These are phyloP conservation scores for Pseudogymnoascus sp. DNA, from an alignment of 2,329 filamentous ascomycete species.

Conservation along the genomic window DNA sequence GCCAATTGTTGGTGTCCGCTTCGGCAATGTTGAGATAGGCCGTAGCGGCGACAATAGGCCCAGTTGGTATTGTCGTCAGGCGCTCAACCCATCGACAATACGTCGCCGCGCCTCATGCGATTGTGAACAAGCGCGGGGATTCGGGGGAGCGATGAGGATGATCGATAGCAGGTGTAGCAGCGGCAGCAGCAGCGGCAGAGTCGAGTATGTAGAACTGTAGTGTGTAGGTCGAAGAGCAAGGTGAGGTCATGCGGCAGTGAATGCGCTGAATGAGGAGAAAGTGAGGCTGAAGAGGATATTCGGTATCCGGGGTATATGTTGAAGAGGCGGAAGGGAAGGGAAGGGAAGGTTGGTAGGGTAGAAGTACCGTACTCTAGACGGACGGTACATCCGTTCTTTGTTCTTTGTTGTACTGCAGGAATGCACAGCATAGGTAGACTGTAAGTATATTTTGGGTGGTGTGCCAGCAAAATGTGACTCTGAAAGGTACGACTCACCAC, in stretches of 20 bases:
- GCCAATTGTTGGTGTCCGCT: neutral
- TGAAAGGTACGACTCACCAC: neutral
- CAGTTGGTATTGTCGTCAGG: conserved; percentile 7
- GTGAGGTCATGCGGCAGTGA: neutral
- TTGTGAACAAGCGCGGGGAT: conserved; percentile 3
- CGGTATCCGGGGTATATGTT: conserved; percentile 2
- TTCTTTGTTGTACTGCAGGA: neutral
- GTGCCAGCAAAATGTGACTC: neutral
- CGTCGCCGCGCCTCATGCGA: neutral
- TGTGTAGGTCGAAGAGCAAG: neutral
- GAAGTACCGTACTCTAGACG: neutral
- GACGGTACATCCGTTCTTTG: neutral
- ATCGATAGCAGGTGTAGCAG: neutral
- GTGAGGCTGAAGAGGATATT: conserved; percentile 7
- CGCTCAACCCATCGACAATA: conserved; percentile 8
- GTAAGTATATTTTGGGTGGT: neutral
- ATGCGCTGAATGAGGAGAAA: neutral
- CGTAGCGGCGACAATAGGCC: neutral
- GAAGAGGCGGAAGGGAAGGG: conserved; percentile 5
- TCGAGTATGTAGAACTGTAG: neutral
- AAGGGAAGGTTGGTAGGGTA: neutral
- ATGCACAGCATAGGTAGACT: neutral
- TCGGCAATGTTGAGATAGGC: neutral
- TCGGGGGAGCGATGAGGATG: neutral
- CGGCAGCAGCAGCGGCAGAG: neutral